A percentile compares a stretch with the other conserved stretches of the same genome.
These are phyloP conservation scores for sunflower (Helianthus annuus) DNA, from an alignment of 129 eudicot genomes.

Conservation along the genomic window HanXRQr2.0-SUNRISE NC_035449.2:91890597-91891096, in stretches of 20 bases:
- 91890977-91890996: not conserved
- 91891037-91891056: not conserved
- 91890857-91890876: conserved; percentile 45
- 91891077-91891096: too few relatives aligned
- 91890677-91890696: conserved; percentile 38
- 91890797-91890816: not conserved
- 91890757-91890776: not conserved
- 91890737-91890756: not conserved
- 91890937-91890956: not conserved
- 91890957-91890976: not conserved
- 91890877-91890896: conserved; percentile 23
- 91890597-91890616: not conserved
- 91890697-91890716: conserved; percentile 48
- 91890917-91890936: conserved; percentile 59
- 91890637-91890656: conserved; percentile 13
- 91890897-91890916: conserved; percentile 30
- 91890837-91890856: conserved; percentile 41
- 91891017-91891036: conserved; percentile 1
- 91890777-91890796: not conserved
- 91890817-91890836: conserved; percentile 28
- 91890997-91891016: conserved; percentile 6
- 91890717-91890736: conserved; percentile 15
- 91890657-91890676: conserved; percentile 31
- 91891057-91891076: too few relatives aligned
- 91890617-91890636: not conserved